Evolutionary conservation across 805 yeast species (phyloP), one percentile per base, ranked within the genome.

Genomic region (Dipodascopsis tothii): DNA sequence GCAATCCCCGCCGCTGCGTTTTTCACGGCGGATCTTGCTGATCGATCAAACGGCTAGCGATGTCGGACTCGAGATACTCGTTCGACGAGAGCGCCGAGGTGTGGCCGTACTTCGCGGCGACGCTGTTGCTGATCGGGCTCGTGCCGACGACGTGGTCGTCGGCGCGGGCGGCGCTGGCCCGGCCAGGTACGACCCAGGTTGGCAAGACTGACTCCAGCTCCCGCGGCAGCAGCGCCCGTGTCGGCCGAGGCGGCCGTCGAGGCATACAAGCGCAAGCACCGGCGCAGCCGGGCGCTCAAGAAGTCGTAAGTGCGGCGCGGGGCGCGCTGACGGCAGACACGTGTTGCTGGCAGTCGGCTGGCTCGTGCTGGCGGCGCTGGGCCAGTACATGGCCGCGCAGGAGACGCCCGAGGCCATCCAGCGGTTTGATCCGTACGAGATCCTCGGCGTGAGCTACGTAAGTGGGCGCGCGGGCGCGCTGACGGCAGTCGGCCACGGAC

Each of bases 11-110:
- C n/a, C n/a, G n/a, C n/a, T n/a, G n/a, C n/a, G n/a, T n/a, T n/a
- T n/a, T n/a, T n/a, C n/a, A n/a, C n/a, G n/a, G n/a, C n/a, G n/a
- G n/a, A n/a, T n/a, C n/a, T n/a, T n/a, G n/a, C n/a, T n/a, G n/a
- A n/a, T n/a, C n/a, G n/a, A n/a, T n/a, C n/a, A n/a, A n/a, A n/a
- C n/a, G n/a, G n/a, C n/a, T n/a, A n/a, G n/a, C n/a, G n/a, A 73
- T 72, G 77, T 68, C 74, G 43, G 73, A 72, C 54, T 63, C 77
- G 38, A 64, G 80, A 56, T 83, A 82, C 63, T 77, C 79, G 34
- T 87, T 87, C 63, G 96, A 87, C 67, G 96, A 87, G 61, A 77
- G 78, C 49, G 80, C 88, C 39, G 92, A 84, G 56, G 85, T 92
- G 1, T 87, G 96, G 95, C 96, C 96, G 33, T 86, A 80, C 61